phyloP scores from a whole-genome alignment of 2,329 filamentous ascomycete genomes.

The Botryosphaeria dothidea region DNA sequence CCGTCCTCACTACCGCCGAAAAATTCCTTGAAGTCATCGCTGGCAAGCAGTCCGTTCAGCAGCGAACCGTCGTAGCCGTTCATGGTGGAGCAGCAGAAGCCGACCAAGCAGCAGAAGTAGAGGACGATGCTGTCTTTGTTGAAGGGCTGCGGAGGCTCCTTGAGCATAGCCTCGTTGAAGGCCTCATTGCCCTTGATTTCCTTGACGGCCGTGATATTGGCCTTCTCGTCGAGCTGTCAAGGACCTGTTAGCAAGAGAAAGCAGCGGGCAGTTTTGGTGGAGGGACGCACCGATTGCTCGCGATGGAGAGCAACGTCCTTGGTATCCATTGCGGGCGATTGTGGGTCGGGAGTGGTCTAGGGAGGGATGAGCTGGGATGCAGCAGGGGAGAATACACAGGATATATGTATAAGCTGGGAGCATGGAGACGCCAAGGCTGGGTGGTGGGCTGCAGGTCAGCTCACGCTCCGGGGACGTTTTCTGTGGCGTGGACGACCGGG shows the following conservation, averaged over 20 bases:
- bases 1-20: constrained; percentile 44
- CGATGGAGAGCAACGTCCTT: constrained; percentile 2
- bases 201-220: constrained; percentile 33
- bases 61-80: constrained; percentile 53
- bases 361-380: not conserved
- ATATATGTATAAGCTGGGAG: not conserved
- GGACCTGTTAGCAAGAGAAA: not conserved
- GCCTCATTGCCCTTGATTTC: constrained; percentile 55
- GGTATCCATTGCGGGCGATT: not conserved
- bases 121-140: constrained; percentile 26
- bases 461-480: not conserved
- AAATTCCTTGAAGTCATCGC: constrained; percentile 46
- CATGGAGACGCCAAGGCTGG: not conserved
- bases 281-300: not conserved
- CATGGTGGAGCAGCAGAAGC: constrained; percentile 29
- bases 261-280: not conserved
- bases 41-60: constrained; percentile 52
- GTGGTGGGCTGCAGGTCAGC: constrained; percentile 16
- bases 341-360: not conserved
- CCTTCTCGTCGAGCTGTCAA: constrained; percentile 6
- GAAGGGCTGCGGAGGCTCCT: constrained; percentile 47
- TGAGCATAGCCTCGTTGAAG: constrained; percentile 56
- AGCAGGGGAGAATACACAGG: not conserved
- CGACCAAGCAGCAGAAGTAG: constrained; percentile 24
- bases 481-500: not conserved